phyloP scores from a whole-genome alignment of 164 flowering plant genomes.

The Magnolia sinica region DNA sequence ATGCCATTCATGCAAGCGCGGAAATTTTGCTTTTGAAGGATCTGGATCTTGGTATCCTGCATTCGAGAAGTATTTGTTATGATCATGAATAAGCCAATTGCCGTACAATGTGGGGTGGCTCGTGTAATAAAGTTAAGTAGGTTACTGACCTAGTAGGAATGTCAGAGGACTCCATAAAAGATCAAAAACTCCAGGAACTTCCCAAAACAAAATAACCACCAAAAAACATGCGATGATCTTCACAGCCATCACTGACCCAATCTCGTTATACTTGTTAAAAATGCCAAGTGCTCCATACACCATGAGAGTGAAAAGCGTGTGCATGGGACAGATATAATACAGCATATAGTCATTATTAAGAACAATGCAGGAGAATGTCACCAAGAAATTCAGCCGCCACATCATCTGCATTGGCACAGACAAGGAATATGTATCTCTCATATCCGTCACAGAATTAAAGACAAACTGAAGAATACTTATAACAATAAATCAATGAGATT shows the following conservation, averaged over 20 bases:
- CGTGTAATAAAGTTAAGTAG: neutral
- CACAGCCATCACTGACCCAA: conserved; percentile 74
- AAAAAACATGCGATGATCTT: conserved; percentile 73
- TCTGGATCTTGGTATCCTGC: conserved; percentile 65
- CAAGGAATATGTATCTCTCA: neutral
- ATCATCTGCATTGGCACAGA: conserved; percentile 72
- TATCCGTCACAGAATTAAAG: neutral
- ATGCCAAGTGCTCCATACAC: conserved; percentile 95
- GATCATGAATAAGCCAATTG: conserved; percentile 2
- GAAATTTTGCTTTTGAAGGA: conserved; percentile 74
- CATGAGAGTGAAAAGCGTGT: conserved; percentile 93
- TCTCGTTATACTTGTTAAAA: conserved; percentile 79
- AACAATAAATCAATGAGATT: neutral
- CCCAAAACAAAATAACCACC: conserved; percentile 91
- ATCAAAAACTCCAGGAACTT: conserved; percentile 88
- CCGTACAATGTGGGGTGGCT: neutral
- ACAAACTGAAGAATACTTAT: neutral
- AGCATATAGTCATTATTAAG: conserved; percentile 92
- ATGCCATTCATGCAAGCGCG: conserved; percentile 92
- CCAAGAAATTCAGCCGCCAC: conserved; percentile 97
- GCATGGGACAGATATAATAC: conserved; percentile 98
- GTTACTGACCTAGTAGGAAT: conserved; percentile 66
- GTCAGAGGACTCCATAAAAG: conserved; percentile 80
- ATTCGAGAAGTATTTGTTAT: conserved; percentile 11
- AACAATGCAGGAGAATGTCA: conserved; percentile 80